Evolutionary conservation across 2,329 filamentous ascomycete species (phyloP), one percentile per base, ranked within the genome.

Genomic region (Dendryphion nanum): DNA sequence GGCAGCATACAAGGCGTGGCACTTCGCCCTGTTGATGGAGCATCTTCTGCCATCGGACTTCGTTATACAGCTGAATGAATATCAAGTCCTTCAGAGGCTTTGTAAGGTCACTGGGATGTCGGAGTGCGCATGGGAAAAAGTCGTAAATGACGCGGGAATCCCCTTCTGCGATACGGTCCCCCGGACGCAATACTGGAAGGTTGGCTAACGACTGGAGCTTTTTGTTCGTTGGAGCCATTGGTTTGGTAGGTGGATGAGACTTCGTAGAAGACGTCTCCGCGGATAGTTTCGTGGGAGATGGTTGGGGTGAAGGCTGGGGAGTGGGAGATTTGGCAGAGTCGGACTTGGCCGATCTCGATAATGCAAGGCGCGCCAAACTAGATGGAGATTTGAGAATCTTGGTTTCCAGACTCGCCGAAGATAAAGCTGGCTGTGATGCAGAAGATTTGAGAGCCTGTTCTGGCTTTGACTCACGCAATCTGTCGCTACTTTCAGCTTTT

Each of bases 1-100:
- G 90, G 15, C 95, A 89, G 33, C 89, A 89, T 5, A 97, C 88
- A 2, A 96, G 78, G 24, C 93, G 82, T 30, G 93, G 93, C 0
- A 97, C 93, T 53, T 93, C 85, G 18, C 93, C 90, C 21, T 88
- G 87, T 48, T 91, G 85, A 53, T 97, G 93, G 30, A 83, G 84
- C 93, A 98, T 97, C 48, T 79, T 85, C 59, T 91, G 84, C 89
- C 91, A 98, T 49, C 77, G 72, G 1, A 96, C 82, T 61, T 97
- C 90, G 12, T 77, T 69, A 36, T 81, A 80, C 13, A 95, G 71
- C 26, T 75, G 76, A 15, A 82, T 74, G 60, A 95, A 96, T 5
- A 85, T 76, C 13, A 74, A 71, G 1, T 78, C 68, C 4, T 74
- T 72, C 1, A 85, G 55, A 5, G 70, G 57, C 1, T 66, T 57